Conservation (phyloP, 768 basidiomycete genomes). For the Naganishia randhawae region DNA sequence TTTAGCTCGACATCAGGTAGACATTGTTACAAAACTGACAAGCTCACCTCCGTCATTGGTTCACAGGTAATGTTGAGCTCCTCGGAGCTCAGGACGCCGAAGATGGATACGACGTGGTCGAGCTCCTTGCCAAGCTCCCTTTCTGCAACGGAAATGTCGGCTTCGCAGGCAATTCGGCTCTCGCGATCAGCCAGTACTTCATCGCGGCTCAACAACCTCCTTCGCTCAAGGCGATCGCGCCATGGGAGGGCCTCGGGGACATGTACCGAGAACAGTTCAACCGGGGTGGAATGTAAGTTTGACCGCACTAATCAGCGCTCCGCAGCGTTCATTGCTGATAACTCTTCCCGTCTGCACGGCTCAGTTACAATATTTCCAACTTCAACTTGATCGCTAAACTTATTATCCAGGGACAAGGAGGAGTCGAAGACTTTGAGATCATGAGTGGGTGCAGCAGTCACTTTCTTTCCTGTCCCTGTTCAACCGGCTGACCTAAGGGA, state of each 20-base stretch:
- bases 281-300: conserved; percentile 33
- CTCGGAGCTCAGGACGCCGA: conserved; percentile 27
- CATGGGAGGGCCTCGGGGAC: conserved; percentile 35
- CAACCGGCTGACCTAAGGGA: neutral
- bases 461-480: neutral
- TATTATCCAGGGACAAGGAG: conserved; percentile 31
- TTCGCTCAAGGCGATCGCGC: conserved; percentile 37
- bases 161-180: conserved; percentile 30
- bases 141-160: conserved; percentile 36
- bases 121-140: conserved; percentile 24
- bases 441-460: conserved; percentile 22
- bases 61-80: conserved; percentile 11
- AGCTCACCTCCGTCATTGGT: neutral
- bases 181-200: conserved; percentile 33
- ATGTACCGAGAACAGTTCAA: conserved; percentile 31
- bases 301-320: neutral
- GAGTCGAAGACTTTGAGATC: conserved; percentile 29
- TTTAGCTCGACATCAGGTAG: neutral
- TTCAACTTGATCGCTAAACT: conserved; percentile 33
- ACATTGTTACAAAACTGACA: neutral
- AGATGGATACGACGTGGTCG: conserved; percentile 33
- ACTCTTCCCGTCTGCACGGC: neutral
- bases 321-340: neutral
- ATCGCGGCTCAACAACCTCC: conserved; percentile 32
- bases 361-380: conserved; percentile 1